phyloP scores from a whole-genome alignment of 257 asterid species.

The Solanum arcanum region DNA sequence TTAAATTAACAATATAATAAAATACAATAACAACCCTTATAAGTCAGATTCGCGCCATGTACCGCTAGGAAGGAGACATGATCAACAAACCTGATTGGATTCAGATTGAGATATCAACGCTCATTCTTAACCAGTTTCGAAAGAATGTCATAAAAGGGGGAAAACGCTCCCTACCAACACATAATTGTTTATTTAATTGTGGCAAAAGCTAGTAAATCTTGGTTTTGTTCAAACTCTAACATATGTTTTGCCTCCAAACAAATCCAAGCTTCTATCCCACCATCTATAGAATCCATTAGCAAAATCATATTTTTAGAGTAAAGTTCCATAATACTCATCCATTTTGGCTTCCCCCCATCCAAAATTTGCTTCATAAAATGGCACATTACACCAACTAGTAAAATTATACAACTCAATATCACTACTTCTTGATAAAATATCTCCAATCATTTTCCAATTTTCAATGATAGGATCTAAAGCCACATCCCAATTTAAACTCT shows the following conservation, averaged over 20 bases:
- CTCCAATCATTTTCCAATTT: not conserved
- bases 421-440: not conserved
- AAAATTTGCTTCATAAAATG: not conserved
- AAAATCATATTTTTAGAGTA: not conserved
- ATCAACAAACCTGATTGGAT: not conserved
- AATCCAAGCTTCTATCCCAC: not conserved
- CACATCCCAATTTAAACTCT: not conserved
- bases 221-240: not conserved
- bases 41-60: not conserved
- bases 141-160: fast-evolving
- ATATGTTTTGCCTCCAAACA: not conserved
- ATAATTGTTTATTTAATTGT: not conserved
- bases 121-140: not conserved
- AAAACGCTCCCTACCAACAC: not conserved
- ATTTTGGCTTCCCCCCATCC: not conserved
- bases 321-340: not conserved
- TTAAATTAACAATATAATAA: not conserved
- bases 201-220: not conserved
- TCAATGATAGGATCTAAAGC: not conserved
- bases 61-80: not conserved
- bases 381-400: not conserved
- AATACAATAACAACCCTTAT: no score
- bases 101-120: fast-evolving
- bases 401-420: not conserved
- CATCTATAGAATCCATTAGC: not conserved